A percentile compares a stretch with the other conserved stretches of the same genome.
phyloP scores from a whole-genome alignment of 768 basidiomycete species.

The Naematelia aurantialba region DNA sequence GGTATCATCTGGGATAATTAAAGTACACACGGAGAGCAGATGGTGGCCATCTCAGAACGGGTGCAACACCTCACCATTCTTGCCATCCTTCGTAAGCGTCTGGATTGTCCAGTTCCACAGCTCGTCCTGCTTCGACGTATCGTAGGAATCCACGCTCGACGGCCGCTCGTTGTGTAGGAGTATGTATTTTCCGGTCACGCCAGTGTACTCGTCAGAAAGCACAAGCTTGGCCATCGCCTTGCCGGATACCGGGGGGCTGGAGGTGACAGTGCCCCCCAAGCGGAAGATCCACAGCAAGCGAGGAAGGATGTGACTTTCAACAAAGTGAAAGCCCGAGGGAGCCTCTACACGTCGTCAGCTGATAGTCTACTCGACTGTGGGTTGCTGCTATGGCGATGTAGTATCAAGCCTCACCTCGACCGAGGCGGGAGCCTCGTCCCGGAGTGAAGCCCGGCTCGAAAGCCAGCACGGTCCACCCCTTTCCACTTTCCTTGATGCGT shows the following conservation, averaged over 20 bases:
- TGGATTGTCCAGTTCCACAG: slow-evolving; percentile 11
- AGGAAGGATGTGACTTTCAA: slow-evolving; percentile 6
- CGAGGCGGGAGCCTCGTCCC: slow-evolving; percentile 5
- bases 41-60: no score
- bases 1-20: no score
- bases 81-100: slow-evolving; percentile 5
- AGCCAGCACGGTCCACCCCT: slow-evolving; percentile 2
- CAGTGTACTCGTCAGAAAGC: slow-evolving; percentile 4
- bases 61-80: not conserved
- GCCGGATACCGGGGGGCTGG: slow-evolving; percentile 4
- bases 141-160: slow-evolving; percentile 8
- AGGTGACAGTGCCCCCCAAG: not conserved
- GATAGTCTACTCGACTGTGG: not conserved
- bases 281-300: slow-evolving; percentile 4
- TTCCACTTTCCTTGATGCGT: slow-evolving; percentile 3
- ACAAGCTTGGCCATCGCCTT: slow-evolving; percentile 5
- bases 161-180: slow-evolving; percentile 7
- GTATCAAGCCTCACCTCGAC: not conserved
- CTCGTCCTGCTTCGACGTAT: slow-evolving; percentile 11
- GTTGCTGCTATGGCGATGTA: not conserved
- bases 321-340: not conserved
- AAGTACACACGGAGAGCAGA: no score
- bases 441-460: slow-evolving; percentile 12
- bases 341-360: not conserved
- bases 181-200: slow-evolving; percentile 7